Conservation (phyloP, 2,329 filamentous ascomycete genomes). For the Sarocladium oryzae region DNA sequence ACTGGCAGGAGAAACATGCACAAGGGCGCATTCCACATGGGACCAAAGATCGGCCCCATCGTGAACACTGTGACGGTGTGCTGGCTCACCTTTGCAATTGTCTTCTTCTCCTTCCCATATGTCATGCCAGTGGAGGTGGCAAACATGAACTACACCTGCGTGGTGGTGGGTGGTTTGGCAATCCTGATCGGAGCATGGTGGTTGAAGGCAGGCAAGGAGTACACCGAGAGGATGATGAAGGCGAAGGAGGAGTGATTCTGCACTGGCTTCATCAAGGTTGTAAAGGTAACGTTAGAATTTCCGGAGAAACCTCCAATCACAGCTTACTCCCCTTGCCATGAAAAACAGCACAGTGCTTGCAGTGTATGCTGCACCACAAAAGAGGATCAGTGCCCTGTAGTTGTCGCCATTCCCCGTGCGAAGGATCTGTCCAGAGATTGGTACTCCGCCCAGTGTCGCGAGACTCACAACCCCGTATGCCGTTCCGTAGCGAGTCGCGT, state of each 20-base stretch:
- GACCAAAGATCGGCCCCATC: constrained; percentile 22
- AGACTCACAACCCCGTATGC: constrained; percentile 14
- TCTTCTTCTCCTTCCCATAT: constrained; percentile 16
- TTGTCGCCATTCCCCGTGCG: constrained; percentile 7
- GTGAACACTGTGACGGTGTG: constrained; percentile 29
- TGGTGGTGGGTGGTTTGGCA: constrained; percentile 32
- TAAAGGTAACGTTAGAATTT: too few species aligned
- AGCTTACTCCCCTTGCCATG: constrained; percentile 9
- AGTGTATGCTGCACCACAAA: constrained; percentile 12
- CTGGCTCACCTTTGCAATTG: too few species aligned
- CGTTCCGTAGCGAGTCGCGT: constrained; percentile 11
- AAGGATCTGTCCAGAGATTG: constrained; percentile 9
- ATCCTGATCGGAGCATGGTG: constrained; percentile 35
- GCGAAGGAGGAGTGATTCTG: constrained; percentile 24
- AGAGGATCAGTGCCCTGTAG: constrained; percentile 11
- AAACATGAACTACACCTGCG: constrained; percentile 45
- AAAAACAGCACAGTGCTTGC: constrained; percentile 11
- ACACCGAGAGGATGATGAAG: constrained; percentile 30
- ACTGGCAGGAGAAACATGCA: constrained; percentile 32
- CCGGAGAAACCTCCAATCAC: constrained; percentile 5
- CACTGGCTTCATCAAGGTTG: too few species aligned
- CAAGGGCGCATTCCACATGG: constrained; percentile 32
- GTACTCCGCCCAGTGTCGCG: constrained; percentile 13
- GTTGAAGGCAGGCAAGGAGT: constrained; percentile 32
- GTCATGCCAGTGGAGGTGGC: constrained; percentile 27